These are phyloP conservation scores for Petunia axillaris DNA, from an alignment of 257 asterid genomes.

Conservation along the genomic window DNA sequence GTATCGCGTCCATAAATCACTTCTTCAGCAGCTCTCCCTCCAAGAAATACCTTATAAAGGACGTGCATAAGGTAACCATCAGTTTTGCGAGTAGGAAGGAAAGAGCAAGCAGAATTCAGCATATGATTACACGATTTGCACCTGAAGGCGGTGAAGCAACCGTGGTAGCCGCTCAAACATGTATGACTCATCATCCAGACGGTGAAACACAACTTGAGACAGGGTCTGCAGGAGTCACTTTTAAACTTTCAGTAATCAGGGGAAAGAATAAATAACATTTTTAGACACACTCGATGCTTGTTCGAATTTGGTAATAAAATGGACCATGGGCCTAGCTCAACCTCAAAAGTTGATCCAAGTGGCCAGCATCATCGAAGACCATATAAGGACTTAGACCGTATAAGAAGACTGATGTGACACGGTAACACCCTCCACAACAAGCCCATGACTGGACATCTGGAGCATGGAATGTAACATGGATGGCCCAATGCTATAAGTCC, in stretches of 20 bases:
- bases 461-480: not conserved
- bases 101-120: constrained; percentile 9
- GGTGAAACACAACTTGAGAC: constrained; percentile 88
- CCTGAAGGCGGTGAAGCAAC: constrained; percentile 98
- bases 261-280: constrained; percentile 7
- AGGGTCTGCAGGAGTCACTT: constrained; percentile 59
- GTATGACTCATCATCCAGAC: constrained; percentile 85
- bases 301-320: not conserved
- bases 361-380: constrained; percentile 8
- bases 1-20: constrained; percentile 88
- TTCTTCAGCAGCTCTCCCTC: constrained; percentile 98
- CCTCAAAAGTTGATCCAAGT: not conserved
- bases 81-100: not conserved
- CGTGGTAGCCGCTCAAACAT: constrained; percentile 88
- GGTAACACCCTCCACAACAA: not conserved
- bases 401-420: not conserved
- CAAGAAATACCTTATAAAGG: constrained; percentile 72
- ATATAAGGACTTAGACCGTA: not conserved
- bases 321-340: not conserved
- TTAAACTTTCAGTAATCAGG: not conserved
- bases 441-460: not conserved
- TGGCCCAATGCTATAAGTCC: not conserved
- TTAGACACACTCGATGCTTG: not conserved
- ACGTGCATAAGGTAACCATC: not conserved
- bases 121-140: constrained; percentile 32